phyloP scores from a whole-genome alignment of 169 alveolate species.

The Plasmodium ovale region DNA sequence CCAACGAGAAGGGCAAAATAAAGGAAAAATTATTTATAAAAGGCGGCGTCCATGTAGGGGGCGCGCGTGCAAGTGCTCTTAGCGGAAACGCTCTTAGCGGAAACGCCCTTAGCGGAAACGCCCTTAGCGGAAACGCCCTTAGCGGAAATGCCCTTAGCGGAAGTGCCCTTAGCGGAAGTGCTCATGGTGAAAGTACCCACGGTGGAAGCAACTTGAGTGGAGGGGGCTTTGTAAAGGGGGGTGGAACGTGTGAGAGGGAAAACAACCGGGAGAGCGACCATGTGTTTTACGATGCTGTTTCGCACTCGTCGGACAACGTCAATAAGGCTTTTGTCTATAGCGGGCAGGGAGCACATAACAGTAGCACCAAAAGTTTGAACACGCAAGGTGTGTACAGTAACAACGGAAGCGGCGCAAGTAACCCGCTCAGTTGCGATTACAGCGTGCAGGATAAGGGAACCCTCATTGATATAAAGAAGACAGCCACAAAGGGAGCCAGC shows the following conservation, averaged over 20 bases:
- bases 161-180: too few species aligned
- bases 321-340: conserved; percentile 15
- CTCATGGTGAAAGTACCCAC: too few species aligned
- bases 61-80: too few species aligned
- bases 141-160: too few species aligned
- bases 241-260: too few species aligned
- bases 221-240: too few species aligned
- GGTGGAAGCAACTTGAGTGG: too few species aligned
- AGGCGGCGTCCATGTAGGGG: too few species aligned
- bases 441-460: neutral
- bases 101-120: too few species aligned
- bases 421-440: conserved; percentile 4
- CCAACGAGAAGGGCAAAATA: conserved; percentile 1
- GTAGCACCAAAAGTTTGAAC: neutral
- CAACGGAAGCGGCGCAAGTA: neutral
- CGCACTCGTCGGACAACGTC: neutral
- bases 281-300: conserved; percentile 69
- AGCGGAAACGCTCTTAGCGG: too few species aligned
- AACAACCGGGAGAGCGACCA: conserved; percentile 19
- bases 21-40: conserved; percentile 22
- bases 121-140: too few species aligned
- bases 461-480: conserved; percentile 15
- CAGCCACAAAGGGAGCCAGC: conserved; percentile 12
- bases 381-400: neutral
- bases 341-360: neutral